phyloP scores from a whole-genome alignment of 2,329 filamentous ascomycete genomes.

The Blastomyces gilchristii region DNA sequence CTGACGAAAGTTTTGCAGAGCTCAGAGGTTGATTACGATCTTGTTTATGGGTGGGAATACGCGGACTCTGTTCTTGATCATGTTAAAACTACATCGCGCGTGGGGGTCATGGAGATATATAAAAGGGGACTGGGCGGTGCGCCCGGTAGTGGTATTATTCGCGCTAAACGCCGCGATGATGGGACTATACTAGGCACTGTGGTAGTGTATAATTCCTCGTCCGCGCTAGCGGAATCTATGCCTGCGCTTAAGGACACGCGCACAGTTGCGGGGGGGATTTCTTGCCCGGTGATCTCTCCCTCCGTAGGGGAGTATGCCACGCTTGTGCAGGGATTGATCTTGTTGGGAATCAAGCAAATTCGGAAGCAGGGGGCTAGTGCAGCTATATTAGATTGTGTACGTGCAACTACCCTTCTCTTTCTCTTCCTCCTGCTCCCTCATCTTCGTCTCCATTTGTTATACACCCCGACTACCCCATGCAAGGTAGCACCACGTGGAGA shows the following conservation, averaged over 20 bases:
- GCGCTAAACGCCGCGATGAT: slow-evolving; percentile 61
- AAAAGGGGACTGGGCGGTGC: slow-evolving; percentile 61
- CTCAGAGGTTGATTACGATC: slow-evolving; percentile 67
- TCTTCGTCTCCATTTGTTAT: background rate
- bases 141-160: slow-evolving; percentile 67
- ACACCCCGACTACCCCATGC: slow-evolving; percentile 18
- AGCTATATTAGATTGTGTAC: slow-evolving; percentile 70
- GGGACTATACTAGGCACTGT: slow-evolving; percentile 65
- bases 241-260: slow-evolving; percentile 54
- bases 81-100: slow-evolving; percentile 61
- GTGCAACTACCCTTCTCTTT: slow-evolving; percentile 22
- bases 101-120: slow-evolving; percentile 72
- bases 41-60: slow-evolving; percentile 71
- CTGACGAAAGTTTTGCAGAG: slow-evolving; percentile 63
- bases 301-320: slow-evolving; percentile 57
- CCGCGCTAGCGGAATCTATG: slow-evolving; percentile 57
- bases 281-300: slow-evolving; percentile 65
- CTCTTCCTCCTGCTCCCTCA: background rate
- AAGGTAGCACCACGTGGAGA: background rate
- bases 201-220: slow-evolving; percentile 64
- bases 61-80: slow-evolving; percentile 63
- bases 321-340: slow-evolving; percentile 65
- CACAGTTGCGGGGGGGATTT: slow-evolving; percentile 59
- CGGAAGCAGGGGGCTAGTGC: slow-evolving; percentile 65
- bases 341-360: slow-evolving; percentile 73